Evolutionary conservation across 306 rosid species (phyloP), one percentile per base, ranked within the genome.

Genomic region (Sicyos baderoa): DNA sequence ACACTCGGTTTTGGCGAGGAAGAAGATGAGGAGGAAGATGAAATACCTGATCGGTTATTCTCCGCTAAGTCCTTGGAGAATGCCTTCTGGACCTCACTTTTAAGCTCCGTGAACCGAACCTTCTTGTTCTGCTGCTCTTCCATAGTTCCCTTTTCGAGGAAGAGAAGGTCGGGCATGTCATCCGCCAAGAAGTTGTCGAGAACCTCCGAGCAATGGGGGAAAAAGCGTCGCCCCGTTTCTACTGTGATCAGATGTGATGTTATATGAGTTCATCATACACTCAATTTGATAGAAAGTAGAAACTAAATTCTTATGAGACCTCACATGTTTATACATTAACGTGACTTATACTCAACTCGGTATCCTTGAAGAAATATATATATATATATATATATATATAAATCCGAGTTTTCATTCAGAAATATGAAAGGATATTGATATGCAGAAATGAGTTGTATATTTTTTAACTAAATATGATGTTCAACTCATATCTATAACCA

Each of bases 201-300:
- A 80, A 88, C 91, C 68, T 88, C 96, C 14, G 99, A 94, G 80
- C 99, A 94, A 80, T 84, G 84, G 21, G 99, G 97, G 76, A 94
- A 94, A 84, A 63, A 94, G 13, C 87, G 96, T 61, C 90, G 82
- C 4, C 99, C 99, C 51, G 74, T 84, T 74, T 85, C 87, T 76
- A 94, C 99, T 90, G 91, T 37, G 76, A 75, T 21, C 3, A 70
- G 29, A 79, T 6, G 68, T 23, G 23, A 82, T 8, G 73, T 17
- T 27, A 42, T 16, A 47, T 55, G 54, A 17, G 52, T 40, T 71
- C 44, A 67, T 71, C 56, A 15, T 51, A 48, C 37, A 67, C 22
- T 45, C 44, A 7, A 47, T 45, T 66, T 23, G 44, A 22, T 65
- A 0, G 12, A 53, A 27, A 29, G 40, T 25, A 57, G 44, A 65